Evolutionary conservation across 768 basidiomycete species (phyloP).

Genomic region (Russula lepida): DNA sequence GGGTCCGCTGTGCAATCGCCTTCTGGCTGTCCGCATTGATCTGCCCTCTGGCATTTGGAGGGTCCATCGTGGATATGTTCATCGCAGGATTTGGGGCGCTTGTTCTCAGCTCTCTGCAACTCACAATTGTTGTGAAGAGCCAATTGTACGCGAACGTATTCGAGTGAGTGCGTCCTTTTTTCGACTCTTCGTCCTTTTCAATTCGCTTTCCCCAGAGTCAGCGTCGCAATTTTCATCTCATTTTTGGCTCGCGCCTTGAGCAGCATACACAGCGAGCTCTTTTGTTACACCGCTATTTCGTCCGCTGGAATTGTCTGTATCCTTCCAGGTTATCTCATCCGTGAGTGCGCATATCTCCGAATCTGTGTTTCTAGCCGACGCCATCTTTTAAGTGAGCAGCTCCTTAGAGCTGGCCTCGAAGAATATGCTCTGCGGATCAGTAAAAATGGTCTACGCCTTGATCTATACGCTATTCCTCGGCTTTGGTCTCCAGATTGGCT

Average conservation of each 20-base stretch:
- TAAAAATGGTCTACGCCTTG: constrained; percentile 78
- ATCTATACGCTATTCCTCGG: constrained; percentile 78
- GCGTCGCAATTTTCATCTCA: constrained; percentile 69
- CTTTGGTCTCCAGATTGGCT: constrained; percentile 76
- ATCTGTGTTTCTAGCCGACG: constrained; percentile 30
- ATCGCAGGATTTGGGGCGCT: constrained; percentile 61
- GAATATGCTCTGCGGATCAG: constrained; percentile 61
- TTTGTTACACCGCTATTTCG: constrained; percentile 78
- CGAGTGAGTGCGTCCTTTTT: constrained; percentile 46
- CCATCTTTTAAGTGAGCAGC: constrained; percentile 51
- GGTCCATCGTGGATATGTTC: constrained; percentile 76
- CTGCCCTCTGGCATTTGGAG: constrained; percentile 80
- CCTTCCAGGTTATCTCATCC: constrained; percentile 76
- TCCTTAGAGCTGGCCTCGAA: constrained; percentile 73
- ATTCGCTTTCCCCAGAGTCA: constrained; percentile 44
- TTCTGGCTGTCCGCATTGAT: constrained; percentile 67
- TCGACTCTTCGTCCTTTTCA: not conserved
- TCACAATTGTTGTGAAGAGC: constrained; percentile 62
- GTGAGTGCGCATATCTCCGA: constrained; percentile 37
- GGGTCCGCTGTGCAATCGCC: constrained; percentile 56
- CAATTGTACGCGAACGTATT: constrained; percentile 83
- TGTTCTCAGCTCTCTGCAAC: constrained; percentile 58
- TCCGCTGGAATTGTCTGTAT: not conserved
- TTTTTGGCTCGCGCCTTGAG: constrained; percentile 53
- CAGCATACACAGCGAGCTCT: constrained; percentile 44